phyloP scores from a whole-genome alignment of 2,329 filamentous ascomycete genomes.

The Pyricularia grisea region DNA sequence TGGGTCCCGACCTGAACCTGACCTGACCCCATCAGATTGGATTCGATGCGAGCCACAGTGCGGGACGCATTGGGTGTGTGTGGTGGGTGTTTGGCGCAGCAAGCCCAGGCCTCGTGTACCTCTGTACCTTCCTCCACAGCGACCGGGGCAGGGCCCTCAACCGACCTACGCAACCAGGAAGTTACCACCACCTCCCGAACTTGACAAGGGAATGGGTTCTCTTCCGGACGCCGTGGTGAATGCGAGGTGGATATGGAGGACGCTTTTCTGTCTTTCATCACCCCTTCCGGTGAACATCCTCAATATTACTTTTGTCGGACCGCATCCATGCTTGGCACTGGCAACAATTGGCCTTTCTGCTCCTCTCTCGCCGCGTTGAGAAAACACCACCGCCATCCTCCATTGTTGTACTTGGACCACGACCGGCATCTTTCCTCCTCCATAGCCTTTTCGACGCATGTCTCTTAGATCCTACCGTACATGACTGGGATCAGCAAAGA shows the following conservation, averaged over 20 bases:
- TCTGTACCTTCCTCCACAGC: conserved; percentile 3
- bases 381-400: neutral
- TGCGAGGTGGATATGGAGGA: conserved; percentile 1
- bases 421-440: neutral
- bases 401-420: neutral
- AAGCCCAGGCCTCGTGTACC: neutral
- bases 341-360: neutral
- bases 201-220: conserved; percentile 4
- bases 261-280: conserved; percentile 3
- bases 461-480: neutral
- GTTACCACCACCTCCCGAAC: neutral
- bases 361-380: neutral
- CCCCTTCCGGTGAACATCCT: neutral
- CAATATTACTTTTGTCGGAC: neutral
- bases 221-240: conserved; percentile 3
- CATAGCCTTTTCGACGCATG: neutral
- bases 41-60: neutral
- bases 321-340: neutral
- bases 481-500: neutral
- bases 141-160: conserved; percentile 2
- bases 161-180: conserved; percentile 3
- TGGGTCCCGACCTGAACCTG: neutral
- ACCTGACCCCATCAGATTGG: neutral
- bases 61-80: neutral
- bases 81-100: neutral